Evolutionary conservation across 1,284 basidiomycete genomes (phyloP).

Genomic region (Prillingera fragicola): DNA sequence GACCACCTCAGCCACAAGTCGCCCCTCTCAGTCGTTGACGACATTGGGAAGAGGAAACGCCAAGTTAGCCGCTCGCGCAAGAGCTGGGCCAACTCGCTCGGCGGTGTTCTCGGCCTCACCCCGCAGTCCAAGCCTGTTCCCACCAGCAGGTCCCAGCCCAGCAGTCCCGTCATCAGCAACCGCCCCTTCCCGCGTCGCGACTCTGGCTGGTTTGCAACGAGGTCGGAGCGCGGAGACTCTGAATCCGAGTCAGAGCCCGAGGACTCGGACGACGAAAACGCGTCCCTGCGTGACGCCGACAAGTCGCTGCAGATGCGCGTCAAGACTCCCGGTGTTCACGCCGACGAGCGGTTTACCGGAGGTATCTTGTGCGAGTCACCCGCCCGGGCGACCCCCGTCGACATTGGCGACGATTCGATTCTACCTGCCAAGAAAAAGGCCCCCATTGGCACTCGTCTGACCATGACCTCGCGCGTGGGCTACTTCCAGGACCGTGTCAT

Average conservation of each 20-base stretch:
- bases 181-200: slow-evolving; percentile 33
- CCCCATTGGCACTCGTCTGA: slow-evolving; percentile 74
- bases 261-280: slow-evolving; percentile 26
- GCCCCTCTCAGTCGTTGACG: slow-evolving; percentile 79
- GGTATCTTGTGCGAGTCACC: slow-evolving; percentile 12
- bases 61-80: slow-evolving; percentile 17
- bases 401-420: slow-evolving; percentile 11
- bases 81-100: slow-evolving; percentile 52
- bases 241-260: slow-evolving; percentile 9
- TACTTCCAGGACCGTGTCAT: slow-evolving; percentile 91
- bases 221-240: slow-evolving; percentile 14
- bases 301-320: slow-evolving; percentile 49
- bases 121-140: background rate
- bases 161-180: slow-evolving; percentile 11
- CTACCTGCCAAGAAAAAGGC: slow-evolving; percentile 30
- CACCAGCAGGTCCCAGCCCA: slow-evolving; percentile 14
- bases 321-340: slow-evolving; percentile 39
- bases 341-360: slow-evolving; percentile 15
- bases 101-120: slow-evolving; percentile 21
- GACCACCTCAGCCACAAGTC: slow-evolving; percentile 81
- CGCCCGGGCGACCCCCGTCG: background rate
- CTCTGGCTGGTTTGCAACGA: slow-evolving; percentile 53
- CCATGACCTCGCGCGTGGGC: slow-evolving; percentile 92
- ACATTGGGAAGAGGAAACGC: slow-evolving; percentile 44
- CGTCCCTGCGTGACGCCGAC: slow-evolving; percentile 38